Evolutionary conservation across 106 monocot species (phyloP).

Genomic region (Chionographis japonica): DNA sequence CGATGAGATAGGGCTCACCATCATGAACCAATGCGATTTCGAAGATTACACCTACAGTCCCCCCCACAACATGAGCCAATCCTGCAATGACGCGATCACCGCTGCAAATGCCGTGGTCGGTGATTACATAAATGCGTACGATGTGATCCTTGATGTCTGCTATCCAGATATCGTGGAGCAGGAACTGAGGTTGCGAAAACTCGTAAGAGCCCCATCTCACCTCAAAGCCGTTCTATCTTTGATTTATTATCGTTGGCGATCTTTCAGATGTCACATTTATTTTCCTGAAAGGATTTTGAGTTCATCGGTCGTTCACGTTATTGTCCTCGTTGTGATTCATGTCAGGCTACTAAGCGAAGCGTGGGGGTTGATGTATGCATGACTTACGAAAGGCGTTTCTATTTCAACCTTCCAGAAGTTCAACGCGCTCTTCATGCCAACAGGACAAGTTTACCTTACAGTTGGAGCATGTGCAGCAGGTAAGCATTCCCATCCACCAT

Average conservation of each 20-base stretch:
- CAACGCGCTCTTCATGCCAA: constrained; percentile 95
- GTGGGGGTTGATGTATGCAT: constrained; percentile 95
- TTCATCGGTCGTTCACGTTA: not conserved
- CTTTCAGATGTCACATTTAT: not conserved
- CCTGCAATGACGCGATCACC: constrained; percentile 69
- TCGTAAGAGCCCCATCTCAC: constrained; percentile 34
- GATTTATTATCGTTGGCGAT: not conserved
- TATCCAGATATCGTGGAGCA: constrained; percentile 87
- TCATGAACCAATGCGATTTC: constrained; percentile 75
- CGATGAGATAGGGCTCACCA: constrained; percentile 77
- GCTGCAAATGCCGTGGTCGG: constrained; percentile 65
- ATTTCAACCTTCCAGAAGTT: constrained; percentile 90
- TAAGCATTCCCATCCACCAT: constrained; percentile 24
- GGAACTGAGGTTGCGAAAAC: constrained; percentile 76
- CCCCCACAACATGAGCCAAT: constrained; percentile 62
- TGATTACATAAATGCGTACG: constrained; percentile 79
- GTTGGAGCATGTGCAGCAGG: constrained; percentile 92
- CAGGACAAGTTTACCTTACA: constrained; percentile 68
- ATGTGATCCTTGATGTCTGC: constrained; percentile 93
- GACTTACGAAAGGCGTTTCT: constrained; percentile 72
- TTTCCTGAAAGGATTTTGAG: not conserved
- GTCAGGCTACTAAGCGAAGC: constrained; percentile 76
- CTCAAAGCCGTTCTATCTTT: not conserved
- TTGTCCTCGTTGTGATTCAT: not conserved
- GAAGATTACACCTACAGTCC: constrained; percentile 58